Evolutionary conservation across 1,139 yeast species (phyloP).

Genomic region (Yamadazyma dendronema): DNA sequence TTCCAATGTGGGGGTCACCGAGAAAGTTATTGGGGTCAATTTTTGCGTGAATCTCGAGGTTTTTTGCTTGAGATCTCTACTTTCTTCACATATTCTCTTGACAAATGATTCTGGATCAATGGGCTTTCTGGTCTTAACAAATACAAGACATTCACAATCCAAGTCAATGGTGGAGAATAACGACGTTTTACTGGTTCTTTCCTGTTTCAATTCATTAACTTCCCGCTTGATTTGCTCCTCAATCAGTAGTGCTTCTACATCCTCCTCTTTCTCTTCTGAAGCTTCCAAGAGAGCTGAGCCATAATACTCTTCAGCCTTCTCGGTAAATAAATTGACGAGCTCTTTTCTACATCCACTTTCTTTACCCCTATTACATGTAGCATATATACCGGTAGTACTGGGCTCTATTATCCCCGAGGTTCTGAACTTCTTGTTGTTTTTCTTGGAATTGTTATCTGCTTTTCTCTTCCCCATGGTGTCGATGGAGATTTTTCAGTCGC

Average conservation of each 20-base stretch:
- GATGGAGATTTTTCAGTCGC: constrained; percentile 5
- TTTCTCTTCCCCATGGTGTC: constrained; percentile 20
- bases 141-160: constrained; percentile 82
- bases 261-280: constrained; percentile 21
- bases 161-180: constrained; percentile 63
- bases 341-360: constrained; percentile 78
- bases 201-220: constrained; percentile 52
- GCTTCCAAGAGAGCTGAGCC: constrained; percentile 33
- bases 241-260: constrained; percentile 47
- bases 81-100: constrained; percentile 58
- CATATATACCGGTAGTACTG: constrained; percentile 78
- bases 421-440: constrained; percentile 41
- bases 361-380: constrained; percentile 77
- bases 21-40: constrained; percentile 73
- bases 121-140: constrained; percentile 77
- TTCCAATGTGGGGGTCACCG: constrained; percentile 70
- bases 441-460: constrained; percentile 16
- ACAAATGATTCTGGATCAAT: constrained; percentile 76
- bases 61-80: constrained; percentile 48
- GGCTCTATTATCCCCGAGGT: constrained; percentile 65
- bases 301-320: constrained; percentile 55
- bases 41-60: constrained; percentile 74
- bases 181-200: constrained; percentile 39
- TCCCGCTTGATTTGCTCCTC: constrained; percentile 78
- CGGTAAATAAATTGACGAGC: constrained; percentile 56